phyloP scores from a whole-genome alignment of 352 stramenopile species.

The Phytopythium montanum region DNA sequence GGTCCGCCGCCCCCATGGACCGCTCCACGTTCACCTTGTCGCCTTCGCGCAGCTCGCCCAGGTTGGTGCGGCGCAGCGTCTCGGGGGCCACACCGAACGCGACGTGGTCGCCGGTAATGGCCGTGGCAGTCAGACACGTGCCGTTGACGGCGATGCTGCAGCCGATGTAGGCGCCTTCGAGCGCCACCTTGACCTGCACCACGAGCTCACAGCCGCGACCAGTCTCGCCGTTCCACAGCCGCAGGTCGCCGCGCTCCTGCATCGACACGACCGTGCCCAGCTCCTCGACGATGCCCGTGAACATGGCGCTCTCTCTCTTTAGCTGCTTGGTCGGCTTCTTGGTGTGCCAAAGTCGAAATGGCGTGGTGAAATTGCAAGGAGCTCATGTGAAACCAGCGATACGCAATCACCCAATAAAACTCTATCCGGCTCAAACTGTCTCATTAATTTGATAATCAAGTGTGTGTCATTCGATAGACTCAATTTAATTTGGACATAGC shows the following conservation, averaged over 20 bases:
- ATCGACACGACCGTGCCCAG: slow-evolving; percentile 95
- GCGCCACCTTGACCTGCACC: slow-evolving; percentile 71
- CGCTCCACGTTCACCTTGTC: slow-evolving; percentile 96
- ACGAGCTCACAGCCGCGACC: slow-evolving; percentile 89
- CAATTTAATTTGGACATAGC: neutral
- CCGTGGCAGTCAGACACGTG: slow-evolving; percentile 96
- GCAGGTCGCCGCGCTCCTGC: slow-evolving; percentile 88
- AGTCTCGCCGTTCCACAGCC: slow-evolving; percentile 94
- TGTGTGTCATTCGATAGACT: neutral
- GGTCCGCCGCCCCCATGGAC: slow-evolving; percentile 81
- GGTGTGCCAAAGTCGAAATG: neutral
- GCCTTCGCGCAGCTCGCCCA: slow-evolving; percentile 60
- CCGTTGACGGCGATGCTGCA: slow-evolving; percentile 98
- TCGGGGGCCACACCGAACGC: slow-evolving; percentile 95
- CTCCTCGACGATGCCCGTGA: slow-evolving; percentile 99
- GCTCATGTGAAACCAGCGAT: neutral
- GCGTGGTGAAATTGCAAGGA: neutral
- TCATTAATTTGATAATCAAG: neutral
- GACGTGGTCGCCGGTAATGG: slow-evolving; percentile 83
- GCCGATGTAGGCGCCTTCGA: slow-evolving; percentile 85
- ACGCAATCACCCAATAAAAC: neutral
- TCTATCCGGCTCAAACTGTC: neutral
- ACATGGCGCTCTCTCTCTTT: slow-evolving; percentile 63
- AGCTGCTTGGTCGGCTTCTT: neutral
- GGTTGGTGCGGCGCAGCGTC: slow-evolving; percentile 93